Evolutionary conservation across 108 stramenopile genomes (phyloP).

Genomic region (Parmales sp.): DNA sequence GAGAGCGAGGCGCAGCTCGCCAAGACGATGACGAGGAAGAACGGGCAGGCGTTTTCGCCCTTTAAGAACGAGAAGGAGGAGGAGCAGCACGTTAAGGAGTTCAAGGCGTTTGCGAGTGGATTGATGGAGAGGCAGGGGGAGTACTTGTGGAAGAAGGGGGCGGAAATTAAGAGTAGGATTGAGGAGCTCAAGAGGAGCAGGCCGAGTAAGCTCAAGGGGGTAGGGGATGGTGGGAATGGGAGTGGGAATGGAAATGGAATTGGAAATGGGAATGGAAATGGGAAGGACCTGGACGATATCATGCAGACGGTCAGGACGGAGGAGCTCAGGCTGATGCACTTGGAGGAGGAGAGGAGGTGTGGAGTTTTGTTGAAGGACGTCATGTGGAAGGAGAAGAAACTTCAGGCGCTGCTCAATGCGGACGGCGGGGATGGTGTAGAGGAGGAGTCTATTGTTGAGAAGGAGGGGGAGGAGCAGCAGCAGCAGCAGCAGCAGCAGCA

Average conservation of each 20-base stretch:
- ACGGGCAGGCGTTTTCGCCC: background rate
- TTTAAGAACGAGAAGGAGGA: background rate
- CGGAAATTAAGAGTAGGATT: background rate
- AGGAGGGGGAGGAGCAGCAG: background rate
- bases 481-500: background rate
- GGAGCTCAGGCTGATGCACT: background rate
- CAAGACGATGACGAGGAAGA: constrained; percentile 5
- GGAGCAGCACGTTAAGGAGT: background rate
- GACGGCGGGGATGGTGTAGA: background rate
- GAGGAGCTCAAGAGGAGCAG: background rate
- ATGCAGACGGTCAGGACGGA: background rate
- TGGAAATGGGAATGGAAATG: too few species aligned
- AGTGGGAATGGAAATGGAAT: too few species aligned
- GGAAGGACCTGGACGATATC: background rate
- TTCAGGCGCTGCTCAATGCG: background rate
- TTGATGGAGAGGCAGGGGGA: background rate
- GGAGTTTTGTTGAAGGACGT: background rate
- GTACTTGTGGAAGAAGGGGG: background rate
- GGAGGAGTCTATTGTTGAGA: background rate
- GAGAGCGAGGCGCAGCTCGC: background rate
- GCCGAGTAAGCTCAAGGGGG: background rate
- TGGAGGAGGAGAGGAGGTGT: constrained; percentile 8
- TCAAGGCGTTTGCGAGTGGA: background rate
- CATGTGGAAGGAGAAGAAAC: background rate
- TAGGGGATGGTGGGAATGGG: background rate